Evolutionary conservation across 306 rosid species (phyloP).

Genomic region (Rosa lucieae): DNA sequence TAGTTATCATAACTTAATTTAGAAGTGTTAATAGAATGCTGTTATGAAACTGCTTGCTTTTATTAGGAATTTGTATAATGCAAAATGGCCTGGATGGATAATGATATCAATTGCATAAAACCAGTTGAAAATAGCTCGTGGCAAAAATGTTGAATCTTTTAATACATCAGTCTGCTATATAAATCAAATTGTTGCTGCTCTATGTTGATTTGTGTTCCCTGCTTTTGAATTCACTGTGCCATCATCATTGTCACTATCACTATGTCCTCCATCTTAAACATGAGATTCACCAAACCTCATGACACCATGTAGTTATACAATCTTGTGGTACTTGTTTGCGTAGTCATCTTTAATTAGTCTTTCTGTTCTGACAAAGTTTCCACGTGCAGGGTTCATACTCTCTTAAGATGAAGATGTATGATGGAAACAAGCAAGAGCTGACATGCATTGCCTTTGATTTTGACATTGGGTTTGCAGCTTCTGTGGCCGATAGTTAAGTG

Average conservation of each 20-base stretch:
- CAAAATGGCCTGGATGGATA: not conserved
- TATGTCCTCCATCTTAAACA: not conserved
- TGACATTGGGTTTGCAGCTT: conserved; percentile 58
- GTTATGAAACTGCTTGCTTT: not conserved
- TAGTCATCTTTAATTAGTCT: not conserved
- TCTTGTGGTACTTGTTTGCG: not conserved
- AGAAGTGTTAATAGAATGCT: not conserved
- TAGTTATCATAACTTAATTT: not conserved
- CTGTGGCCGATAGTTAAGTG: conserved; percentile 64
- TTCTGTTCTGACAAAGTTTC: conserved; percentile 27
- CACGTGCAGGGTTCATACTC: conserved; percentile 69
- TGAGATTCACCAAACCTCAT: not conserved
- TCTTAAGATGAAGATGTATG: conserved; percentile 67
- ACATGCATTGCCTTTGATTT: conserved; percentile 71
- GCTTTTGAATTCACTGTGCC: not conserved
- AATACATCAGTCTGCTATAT: not conserved
- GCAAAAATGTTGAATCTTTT: too few species aligned
- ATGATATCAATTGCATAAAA: not conserved
- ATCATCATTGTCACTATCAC: not conserved
- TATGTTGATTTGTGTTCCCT: not conserved
- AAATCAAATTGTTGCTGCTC: not conserved
- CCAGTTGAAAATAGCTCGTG: not conserved
- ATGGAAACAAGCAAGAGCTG: conserved; percentile 50
- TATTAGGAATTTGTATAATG: not conserved
- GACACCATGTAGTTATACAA: not conserved